These are phyloP conservation scores for Hypomontagnella submonticulosa DNA, from an alignment of 495 filamentous ascomycete genomes.

Conservation along the genomic window DNA sequence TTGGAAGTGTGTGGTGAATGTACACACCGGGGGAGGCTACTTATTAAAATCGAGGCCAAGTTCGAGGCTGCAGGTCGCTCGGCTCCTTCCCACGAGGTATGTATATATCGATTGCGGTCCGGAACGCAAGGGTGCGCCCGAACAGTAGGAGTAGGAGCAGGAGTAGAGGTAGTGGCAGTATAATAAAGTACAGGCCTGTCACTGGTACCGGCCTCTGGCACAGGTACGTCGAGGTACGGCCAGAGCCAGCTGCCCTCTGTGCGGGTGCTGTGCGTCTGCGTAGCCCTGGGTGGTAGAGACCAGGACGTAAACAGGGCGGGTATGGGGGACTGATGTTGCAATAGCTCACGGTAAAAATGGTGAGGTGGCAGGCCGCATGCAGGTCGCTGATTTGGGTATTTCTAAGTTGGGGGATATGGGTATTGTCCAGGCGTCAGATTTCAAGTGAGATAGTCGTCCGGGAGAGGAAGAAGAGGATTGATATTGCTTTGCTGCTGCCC, in stretches of 20 bases:
- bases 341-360: conserved; percentile 51
- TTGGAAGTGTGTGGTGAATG: conserved; percentile 31
- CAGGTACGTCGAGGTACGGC: conserved; percentile 50
- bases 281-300: conserved; percentile 46
- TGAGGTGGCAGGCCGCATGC: conserved; percentile 52
- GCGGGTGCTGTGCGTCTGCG: conserved; percentile 42
- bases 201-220: conserved; percentile 47
- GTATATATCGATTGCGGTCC: conserved; percentile 48
- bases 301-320: conserved; percentile 47
- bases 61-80: conserved; percentile 50
- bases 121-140: conserved; percentile 48
- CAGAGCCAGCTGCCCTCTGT: conserved; percentile 37
- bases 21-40: conserved; percentile 47
- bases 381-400: conserved; percentile 52
- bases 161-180: conserved; percentile 30
- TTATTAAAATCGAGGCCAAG: conserved; percentile 45
- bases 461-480: conserved; percentile 30
- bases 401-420: conserved; percentile 47
- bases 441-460: conserved; percentile 40
- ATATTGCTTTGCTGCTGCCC: conserved; percentile 41
- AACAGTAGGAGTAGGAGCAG: conserved; percentile 29
- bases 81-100: conserved; percentile 48
- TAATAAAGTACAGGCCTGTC: conserved; percentile 48
- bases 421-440: conserved; percentile 46
- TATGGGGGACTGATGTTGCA: conserved; percentile 52